phyloP scores from a whole-genome alignment of 371 early-diverging fungal species.

The Chytridium lagenaria region DNA sequence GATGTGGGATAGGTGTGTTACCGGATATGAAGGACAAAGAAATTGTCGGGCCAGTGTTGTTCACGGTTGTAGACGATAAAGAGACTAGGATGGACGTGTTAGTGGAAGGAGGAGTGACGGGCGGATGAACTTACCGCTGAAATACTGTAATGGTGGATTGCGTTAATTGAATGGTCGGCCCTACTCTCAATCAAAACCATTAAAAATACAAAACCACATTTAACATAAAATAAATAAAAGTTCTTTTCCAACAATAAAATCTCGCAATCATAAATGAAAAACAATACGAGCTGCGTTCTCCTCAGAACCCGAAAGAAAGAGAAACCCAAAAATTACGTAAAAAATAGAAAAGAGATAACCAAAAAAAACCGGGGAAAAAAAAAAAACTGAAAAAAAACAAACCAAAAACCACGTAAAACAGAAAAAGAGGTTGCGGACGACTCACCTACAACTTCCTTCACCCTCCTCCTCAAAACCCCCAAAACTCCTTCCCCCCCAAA shows the following conservation, averaged over 20 bases:
- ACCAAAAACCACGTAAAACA: neutral
- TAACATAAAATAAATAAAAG: too few species aligned
- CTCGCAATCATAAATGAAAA: too few species aligned
- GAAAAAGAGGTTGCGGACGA: neutral
- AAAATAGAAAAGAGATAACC: neutral
- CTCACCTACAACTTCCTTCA: neutral
- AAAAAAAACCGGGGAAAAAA: neutral
- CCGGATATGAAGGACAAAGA: slow-evolving; percentile 26
- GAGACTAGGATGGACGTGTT: slow-evolving; percentile 6
- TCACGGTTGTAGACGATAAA: slow-evolving; percentile 38
- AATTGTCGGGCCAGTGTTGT: slow-evolving; percentile 32
- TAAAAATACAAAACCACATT: too few species aligned
- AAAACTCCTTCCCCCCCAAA: neutral
- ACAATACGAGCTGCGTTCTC: too few species aligned
- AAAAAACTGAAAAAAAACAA: neutral
- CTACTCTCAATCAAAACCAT: too few species aligned
- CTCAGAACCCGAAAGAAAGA: too few species aligned
- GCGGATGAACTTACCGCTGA: neutral
- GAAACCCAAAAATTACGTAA: too few species aligned
- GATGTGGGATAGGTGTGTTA: neutral
- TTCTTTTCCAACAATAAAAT: too few species aligned
- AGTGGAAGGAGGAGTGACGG: neutral
- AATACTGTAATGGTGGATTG: neutral
- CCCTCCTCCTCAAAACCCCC: neutral
- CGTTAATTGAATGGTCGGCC: neutral